phyloP scores from a whole-genome alignment of 1,284 basidiomycete species.

The Melampsora occidentalis region DNA sequence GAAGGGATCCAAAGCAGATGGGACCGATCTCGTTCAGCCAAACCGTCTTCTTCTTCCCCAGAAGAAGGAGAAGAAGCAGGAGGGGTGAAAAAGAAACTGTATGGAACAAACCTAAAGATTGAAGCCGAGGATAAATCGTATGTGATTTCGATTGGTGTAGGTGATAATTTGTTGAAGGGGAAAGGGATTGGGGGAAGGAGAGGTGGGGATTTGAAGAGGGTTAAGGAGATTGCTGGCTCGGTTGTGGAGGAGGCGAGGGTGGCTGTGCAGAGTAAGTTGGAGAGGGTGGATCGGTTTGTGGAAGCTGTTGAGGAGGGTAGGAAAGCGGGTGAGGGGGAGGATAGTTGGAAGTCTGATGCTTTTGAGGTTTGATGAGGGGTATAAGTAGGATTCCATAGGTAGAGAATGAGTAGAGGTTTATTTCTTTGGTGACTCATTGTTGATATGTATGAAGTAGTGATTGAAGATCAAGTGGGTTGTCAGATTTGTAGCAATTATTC shows the following conservation, averaged over 20 bases:
- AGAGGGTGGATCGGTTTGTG: background rate
- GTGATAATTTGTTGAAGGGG: constrained; percentile 17
- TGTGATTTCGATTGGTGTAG: constrained; percentile 28
- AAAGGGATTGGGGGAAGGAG: constrained; percentile 32
- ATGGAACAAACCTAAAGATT: constrained; percentile 7
- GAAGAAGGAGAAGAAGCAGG: background rate
- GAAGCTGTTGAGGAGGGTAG: constrained; percentile 1
- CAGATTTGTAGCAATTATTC: too few relatives aligned
- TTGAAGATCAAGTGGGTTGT: too few relatives aligned
- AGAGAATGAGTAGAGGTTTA: too few relatives aligned
- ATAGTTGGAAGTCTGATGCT: constrained; percentile 5
- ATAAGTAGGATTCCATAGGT: too few relatives aligned
- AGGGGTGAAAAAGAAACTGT: background rate
- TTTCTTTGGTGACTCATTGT: too few relatives aligned
- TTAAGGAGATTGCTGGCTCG: constrained; percentile 9
- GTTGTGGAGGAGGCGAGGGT: background rate
- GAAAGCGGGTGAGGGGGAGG: background rate
- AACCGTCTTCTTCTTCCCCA: background rate
- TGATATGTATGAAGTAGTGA: too few relatives aligned
- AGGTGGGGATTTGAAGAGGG: background rate
- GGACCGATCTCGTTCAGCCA: constrained; percentile 6
- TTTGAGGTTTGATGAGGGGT: background rate
- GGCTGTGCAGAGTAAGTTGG: background rate
- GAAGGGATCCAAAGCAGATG: constrained; percentile 17
- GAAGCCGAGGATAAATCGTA: constrained; percentile 35